These are phyloP conservation scores for Candida michaelii DNA, from an alignment of 805 yeast species.

Conservation along the genomic window DNA sequence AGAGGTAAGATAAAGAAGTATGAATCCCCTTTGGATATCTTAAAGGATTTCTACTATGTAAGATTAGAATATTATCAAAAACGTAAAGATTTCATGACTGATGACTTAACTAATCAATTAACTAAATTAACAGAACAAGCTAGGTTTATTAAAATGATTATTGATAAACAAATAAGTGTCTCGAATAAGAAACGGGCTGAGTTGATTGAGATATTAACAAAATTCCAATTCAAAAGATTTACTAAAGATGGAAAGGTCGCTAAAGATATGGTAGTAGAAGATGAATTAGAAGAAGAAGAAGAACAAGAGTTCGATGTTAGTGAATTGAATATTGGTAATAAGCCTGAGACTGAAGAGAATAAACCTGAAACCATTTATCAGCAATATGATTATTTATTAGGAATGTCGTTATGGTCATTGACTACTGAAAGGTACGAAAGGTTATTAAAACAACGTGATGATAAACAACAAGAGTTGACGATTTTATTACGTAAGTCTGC, in stretches of 20 bases:
- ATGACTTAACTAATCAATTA: conserved; percentile 68
- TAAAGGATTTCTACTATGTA: conserved; percentile 80
- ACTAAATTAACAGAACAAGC: conserved; percentile 81
- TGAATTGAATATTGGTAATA: conserved; percentile 26
- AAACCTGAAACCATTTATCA: conserved; percentile 57
- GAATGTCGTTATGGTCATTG: conserved; percentile 92
- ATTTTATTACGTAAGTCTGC: conserved; percentile 65
- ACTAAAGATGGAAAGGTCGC: conserved; percentile 68
- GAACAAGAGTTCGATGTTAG: conserved; percentile 40
- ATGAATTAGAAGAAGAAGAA: conserved; percentile 44
- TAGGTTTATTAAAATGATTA: conserved; percentile 85
- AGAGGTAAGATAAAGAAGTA: conserved; percentile 84
- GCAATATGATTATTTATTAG: conserved; percentile 81
- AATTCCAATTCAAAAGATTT: conserved; percentile 71
- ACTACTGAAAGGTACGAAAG: conserved; percentile 87
- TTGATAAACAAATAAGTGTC: conserved; percentile 67
- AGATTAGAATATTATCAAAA: conserved; percentile 88
- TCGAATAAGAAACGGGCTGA: conserved; percentile 70
- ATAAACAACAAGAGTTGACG: conserved; percentile 69
- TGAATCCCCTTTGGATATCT: conserved; percentile 70
- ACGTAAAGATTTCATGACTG: conserved; percentile 78
- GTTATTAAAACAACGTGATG: conserved; percentile 69
- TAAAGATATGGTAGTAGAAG: conserved; percentile 40
- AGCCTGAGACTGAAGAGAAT: conserved; percentile 36
- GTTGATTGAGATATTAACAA: conserved; percentile 62